Evolutionary conservation across 129 eudicot genomes (phyloP).

Genomic region (Ambrosia artemisiifolia): DNA sequence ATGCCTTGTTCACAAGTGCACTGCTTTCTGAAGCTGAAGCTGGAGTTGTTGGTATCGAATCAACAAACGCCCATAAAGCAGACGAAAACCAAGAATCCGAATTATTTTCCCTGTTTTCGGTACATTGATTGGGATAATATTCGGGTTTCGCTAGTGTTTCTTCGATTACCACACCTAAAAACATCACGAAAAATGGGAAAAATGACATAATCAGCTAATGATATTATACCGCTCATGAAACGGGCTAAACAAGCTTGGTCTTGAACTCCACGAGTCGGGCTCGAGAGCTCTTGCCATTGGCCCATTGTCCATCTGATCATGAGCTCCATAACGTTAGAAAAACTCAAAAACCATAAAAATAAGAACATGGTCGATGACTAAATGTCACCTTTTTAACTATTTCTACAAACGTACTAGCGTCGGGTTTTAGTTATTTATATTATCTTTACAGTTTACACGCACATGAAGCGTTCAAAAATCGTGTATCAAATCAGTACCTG

Average conservation of each 20-base stretch:
- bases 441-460: not conserved
- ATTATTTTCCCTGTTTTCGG: constrained; percentile 32
- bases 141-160: constrained; percentile 34
- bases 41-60: constrained; percentile 89
- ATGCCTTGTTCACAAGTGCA: constrained; percentile 61
- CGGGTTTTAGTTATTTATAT: not conserved
- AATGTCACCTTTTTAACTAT: not conserved
- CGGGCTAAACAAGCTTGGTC: constrained; percentile 58
- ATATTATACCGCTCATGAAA: constrained; percentile 16
- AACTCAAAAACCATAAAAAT: constrained; percentile 13
- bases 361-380: not conserved
- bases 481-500: constrained; percentile 50
- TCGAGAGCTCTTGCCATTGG: constrained; percentile 62
- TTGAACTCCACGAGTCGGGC: constrained; percentile 79
- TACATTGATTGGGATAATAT: constrained; percentile 38
- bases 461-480: not conserved
- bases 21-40: constrained; percentile 84
- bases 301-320: constrained; percentile 72
- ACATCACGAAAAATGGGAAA: constrained; percentile 19
- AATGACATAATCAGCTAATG: constrained; percentile 43
- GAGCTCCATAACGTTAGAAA: constrained; percentile 52
- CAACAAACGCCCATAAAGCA: constrained; percentile 76
- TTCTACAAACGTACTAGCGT: not conserved
- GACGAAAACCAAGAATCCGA: constrained; percentile 63
- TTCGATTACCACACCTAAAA: constrained; percentile 66